Evolutionary conservation across 768 basidiomycete genomes (phyloP), one percentile per base, ranked within the genome.

Genomic region (Jaapia argillacea): DNA sequence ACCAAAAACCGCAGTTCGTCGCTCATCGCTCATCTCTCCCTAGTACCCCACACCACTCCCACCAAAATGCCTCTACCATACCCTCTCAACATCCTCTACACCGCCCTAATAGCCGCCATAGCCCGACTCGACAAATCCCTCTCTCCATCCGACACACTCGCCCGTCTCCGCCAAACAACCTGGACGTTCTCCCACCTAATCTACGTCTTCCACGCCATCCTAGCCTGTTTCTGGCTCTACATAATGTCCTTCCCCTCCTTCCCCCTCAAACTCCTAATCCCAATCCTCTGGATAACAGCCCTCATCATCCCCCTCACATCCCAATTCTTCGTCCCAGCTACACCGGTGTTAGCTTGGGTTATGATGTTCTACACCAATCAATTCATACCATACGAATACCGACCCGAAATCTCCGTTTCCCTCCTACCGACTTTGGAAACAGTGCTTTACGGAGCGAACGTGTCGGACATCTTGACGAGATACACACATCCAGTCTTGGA

Each of bases 371-470:
- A 85, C 67, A 77, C 83, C 3, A 86, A 86, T 18, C 74, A 83
- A 13, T 97, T 86, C 65, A 87, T 97, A 43, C 88, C 92, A 0
- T 67, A 72, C 5, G 49, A 63, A 13, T 79, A 75, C 61, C 74
- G 96, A 2, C 96, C 96, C 0, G 63, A 71, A 21, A 87, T 97
- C 22, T 91, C 86, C 44, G 94, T 99, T 50, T 82, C 88, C 25
- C 72, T 98, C 6, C 80, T 99, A 4, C 94, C 96, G 0, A 94
- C 94, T 0, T 77, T 97, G 42, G 96, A 99, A 58, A 79, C 85
- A 16, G 90, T 96, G 23, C 72, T 98, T 3, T 98, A 96, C 59
- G 96, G 96, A 2, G 94, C 93, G 44, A 98, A 98, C 64, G 91
- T 98, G 45, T 94, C 90, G 26, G 93, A 98, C 63, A 83, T 97